phyloP scores from a whole-genome alignment of 202 grass and related monocot species.

The Setaria italica region DNA sequence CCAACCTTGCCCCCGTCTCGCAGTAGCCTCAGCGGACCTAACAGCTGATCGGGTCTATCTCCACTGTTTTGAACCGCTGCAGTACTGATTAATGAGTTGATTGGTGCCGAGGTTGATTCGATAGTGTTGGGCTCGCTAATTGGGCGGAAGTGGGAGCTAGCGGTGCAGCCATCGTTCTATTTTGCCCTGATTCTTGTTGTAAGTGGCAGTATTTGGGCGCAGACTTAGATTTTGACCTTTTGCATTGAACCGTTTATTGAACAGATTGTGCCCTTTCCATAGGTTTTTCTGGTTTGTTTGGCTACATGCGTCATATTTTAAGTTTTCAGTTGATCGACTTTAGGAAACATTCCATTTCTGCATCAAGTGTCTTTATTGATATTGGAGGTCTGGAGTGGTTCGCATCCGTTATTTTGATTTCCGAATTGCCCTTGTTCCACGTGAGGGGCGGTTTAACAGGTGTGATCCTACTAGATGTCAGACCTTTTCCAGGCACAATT shows the following conservation, averaged over 20 bases:
- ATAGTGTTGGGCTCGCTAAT: background rate
- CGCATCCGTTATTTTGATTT: background rate
- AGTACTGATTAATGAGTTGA: background rate
- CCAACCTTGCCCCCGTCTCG: background rate
- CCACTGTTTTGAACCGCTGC: background rate
- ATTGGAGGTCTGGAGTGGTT: background rate
- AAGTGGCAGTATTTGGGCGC: background rate
- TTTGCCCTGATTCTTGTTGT: background rate
- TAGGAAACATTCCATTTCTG: constrained; percentile 22
- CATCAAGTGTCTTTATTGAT: background rate
- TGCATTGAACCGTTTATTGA: background rate
- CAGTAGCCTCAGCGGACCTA: no score
- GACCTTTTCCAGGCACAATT: constrained; percentile 17
- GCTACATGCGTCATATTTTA: background rate
- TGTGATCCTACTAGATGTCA: background rate
- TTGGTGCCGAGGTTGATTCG: background rate
- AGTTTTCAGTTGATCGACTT: background rate
- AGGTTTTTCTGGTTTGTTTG: background rate
- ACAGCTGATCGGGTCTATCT: background rate
- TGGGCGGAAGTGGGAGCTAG: background rate
- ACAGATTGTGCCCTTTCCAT: background rate
- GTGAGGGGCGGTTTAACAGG: no score
- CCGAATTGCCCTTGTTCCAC: background rate
- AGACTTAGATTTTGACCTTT: constrained; percentile 10
- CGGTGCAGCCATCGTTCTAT: background rate